phyloP scores from a whole-genome alignment of 805 yeast species.

The Candida peoriensis region DNA sequence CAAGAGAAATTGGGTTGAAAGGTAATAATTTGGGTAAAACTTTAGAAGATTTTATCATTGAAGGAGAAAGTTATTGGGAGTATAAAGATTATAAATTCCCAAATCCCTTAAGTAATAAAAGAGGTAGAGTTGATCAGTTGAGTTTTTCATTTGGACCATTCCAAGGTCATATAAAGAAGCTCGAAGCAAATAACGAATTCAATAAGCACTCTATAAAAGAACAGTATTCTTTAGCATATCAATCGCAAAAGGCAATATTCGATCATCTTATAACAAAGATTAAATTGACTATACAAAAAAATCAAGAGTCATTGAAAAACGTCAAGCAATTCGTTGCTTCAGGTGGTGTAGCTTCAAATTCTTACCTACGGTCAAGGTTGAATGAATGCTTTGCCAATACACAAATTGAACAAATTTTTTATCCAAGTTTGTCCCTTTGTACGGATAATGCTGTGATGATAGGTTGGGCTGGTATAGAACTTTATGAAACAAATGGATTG shows the following conservation, averaged over 20 bases:
- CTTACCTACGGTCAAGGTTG: constrained; percentile 45
- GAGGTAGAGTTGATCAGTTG: constrained; percentile 37
- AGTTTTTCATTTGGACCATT: constrained; percentile 80
- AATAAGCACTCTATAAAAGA: constrained; percentile 15
- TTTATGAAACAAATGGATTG: constrained; percentile 46
- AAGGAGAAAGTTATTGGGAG: constrained; percentile 28
- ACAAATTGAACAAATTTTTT: constrained; percentile 42
- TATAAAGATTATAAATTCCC: constrained; percentile 30
- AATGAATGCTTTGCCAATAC: constrained; percentile 28
- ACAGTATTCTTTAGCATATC: constrained; percentile 46
- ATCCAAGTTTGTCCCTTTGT: constrained; percentile 69
- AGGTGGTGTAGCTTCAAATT: constrained; percentile 92
- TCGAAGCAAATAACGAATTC: constrained; percentile 21
- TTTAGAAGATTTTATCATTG: constrained; percentile 51
- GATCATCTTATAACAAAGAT: constrained; percentile 67
- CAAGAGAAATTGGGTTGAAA: constrained; percentile 70
- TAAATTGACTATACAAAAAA: constrained; percentile 39
- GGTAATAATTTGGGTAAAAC: constrained; percentile 89
- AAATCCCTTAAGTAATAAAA: constrained; percentile 48
- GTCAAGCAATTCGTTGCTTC: constrained; percentile 67
- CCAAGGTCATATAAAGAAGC: constrained; percentile 47
- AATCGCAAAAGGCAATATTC: constrained; percentile 62
- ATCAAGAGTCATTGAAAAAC: constrained; percentile 36
- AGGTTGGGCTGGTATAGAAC: constrained; percentile 94
- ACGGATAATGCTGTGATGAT: constrained; percentile 97